Evolutionary conservation across 331 rosid genomes (phyloP).

Genomic region (Quercus lobata): DNA sequence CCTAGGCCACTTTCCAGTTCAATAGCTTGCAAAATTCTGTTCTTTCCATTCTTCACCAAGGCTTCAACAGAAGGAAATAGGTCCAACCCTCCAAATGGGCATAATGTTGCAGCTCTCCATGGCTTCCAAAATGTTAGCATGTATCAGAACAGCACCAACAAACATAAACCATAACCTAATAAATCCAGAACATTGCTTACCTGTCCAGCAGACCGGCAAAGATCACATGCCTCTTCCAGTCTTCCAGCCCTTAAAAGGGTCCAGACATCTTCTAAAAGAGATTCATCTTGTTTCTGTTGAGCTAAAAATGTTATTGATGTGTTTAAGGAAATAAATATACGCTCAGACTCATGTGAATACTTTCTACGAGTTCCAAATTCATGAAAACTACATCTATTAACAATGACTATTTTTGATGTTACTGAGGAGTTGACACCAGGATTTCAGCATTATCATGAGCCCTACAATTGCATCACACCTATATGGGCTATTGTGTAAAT

Average conservation of each 20-base stretch:
- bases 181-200: conserved; percentile 37
- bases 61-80: conserved; percentile 86
- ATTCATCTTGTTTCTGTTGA: conserved; percentile 90
- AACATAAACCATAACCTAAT: conserved; percentile 17
- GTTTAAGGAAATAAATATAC: background rate
- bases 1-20: conserved; percentile 95
- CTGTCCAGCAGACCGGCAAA: conserved; percentile 97
- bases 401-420: background rate
- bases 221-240: conserved; percentile 83
- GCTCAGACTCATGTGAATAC: background rate
- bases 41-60: conserved; percentile 67
- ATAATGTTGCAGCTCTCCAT: conserved; percentile 95
- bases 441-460: background rate
- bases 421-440: background rate
- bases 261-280: conserved; percentile 97
- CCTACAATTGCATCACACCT: background rate
- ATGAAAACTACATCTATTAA: conserved; percentile 1
- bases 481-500: background rate
- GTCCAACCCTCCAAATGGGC: conserved; percentile 81
- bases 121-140: conserved; percentile 52
- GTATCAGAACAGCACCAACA: conserved; percentile 20
- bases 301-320: conserved; percentile 5
- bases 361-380: background rate
- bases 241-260: conserved; percentile 96
- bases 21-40: conserved; percentile 88